A percentile compares a stretch with the other conserved stretches of the same genome.
Conservation (phyloP, 2,329 filamentous ascomycete genomes). For the Colletotrichum navitas region DNA sequence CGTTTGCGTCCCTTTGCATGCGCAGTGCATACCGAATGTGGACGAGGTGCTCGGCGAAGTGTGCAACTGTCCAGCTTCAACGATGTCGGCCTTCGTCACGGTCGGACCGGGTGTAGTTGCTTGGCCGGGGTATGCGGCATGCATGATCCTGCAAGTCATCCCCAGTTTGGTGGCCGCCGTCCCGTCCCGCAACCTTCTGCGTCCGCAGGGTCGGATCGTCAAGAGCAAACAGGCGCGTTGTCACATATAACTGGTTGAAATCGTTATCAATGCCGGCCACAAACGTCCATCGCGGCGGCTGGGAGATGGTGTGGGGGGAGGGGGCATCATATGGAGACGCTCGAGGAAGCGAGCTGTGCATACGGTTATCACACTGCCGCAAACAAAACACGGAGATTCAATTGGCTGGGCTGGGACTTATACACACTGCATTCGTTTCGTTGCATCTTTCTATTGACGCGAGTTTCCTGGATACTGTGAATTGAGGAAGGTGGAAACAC, state of each 20-base stretch:
- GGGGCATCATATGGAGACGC: neutral
- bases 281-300: neutral
- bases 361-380: neutral
- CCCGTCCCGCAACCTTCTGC: neutral
- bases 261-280: neutral
- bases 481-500: neutral
- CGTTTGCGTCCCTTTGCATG: neutral
- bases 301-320: too few relatives aligned
- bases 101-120: neutral
- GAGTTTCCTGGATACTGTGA: neutral
- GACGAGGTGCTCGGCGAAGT: neutral
- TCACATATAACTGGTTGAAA: neutral
- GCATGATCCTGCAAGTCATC: neutral
- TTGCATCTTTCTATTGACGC: neutral
- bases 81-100: neutral
- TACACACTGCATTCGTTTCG: neutral
- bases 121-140: neutral
- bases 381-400: neutral
- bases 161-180: neutral
- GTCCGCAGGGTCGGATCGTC: neutral
- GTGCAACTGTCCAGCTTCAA: neutral
- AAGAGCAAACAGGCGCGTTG: neutral
- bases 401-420: neutral
- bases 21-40: neutral
- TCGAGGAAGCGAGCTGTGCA: neutral